Evolutionary conservation across 2,329 filamentous ascomycete genomes (phyloP), one percentile per base, ranked within the genome.

Genomic region (Emmonsia crescens): DNA sequence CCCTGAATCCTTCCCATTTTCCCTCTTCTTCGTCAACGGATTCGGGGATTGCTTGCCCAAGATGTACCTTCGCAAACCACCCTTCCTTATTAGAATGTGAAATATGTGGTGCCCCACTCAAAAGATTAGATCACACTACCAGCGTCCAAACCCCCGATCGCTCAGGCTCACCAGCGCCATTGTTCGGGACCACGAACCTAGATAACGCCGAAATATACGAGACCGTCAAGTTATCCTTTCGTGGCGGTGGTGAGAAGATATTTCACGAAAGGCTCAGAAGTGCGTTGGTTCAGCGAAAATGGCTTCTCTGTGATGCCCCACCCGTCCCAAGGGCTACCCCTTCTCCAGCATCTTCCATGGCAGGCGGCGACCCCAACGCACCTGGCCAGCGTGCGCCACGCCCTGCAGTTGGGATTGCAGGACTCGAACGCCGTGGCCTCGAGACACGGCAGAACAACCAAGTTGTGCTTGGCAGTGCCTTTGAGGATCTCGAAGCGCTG

Each of bases 11-110:
- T 6, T 57, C 24, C 55, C 27, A 44, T 5, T 19, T 44, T n/a
- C 55, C 16, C 6, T n/a, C 60, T 14, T n/a, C 60, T 51, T 29
- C 55, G 40, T 46, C 60, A 31, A 6, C 52, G n/a, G 42, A 56
- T 54, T 38, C 51, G 8, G 36, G 19, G 27, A 36, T 29, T 29
- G 10, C 31, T 55, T 99, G 94, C 69, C 89, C 91, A 8, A 82
- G 94, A 64, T 99, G 94, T 72, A 99, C 94, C 0, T 97, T 97
- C 70, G 81, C 88, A 46, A 99, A 99, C 68, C 91, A 97, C 71
- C 90, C 91, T 0, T 96, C 90, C 2, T 77, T 99, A 14, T 76
- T 85, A 14, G 84, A 86, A 5, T 99, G 94, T 70, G 94, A 99
- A 75, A 91, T 99, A 59, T 99, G 94, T 69, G 90, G 90, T 14